Base-by-base conservation (phyloP, 495 filamentous ascomycete species). In the Penicillium coffeae region DNA sequence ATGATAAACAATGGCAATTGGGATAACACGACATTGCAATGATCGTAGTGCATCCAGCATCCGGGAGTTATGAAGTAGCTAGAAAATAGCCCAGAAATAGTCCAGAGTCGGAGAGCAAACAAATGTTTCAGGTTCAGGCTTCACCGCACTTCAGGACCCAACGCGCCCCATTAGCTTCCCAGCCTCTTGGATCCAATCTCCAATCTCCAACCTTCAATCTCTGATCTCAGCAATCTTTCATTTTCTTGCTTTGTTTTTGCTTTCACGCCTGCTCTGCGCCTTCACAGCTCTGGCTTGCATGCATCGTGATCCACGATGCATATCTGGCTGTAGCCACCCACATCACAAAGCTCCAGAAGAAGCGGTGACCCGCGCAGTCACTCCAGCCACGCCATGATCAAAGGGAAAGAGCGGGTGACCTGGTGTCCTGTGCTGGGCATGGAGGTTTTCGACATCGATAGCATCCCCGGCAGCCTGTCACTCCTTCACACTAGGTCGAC, bases 21-120 rank as follows among this genome's bases (percentile, higher is more conserved):
- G 30, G 13, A 13, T 33, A 33, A 33, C 13, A 7, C 8, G 30
- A 33, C 36, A 37, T 13, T 14, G 35, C 21, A 35, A 22, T 50
- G 47, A 50, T 50, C 21, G 35, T 30, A 34, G 41, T 15, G 10
- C 32, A 34, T 34, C 32, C 42, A 43, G 47, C 47, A 50, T 51
- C 20, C 35, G n/a, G n/a, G n/a, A n/a, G n/a, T n/a, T n/a, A n/a
- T n/a, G n/a, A n/a, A n/a, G n/a, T n/a, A n/a, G n/a, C n/a, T n/a
- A n/a, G n/a, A n/a, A n/a, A n/a, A n/a, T n/a, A n/a, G n/a, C n/a
- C n/a, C 10, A 30, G 25, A 30, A 30, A 5, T 30, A 4, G 10
- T 30, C 4, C 5, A 30, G 10, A 10, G 10, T 30, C 25, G 4
- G 25, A 30, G 25, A 30, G 25, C 25, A 30, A 10, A 30, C 25